These are phyloP conservation scores for Cylindrodendrum hubeiense DNA, from an alignment of 2,329 filamentous ascomycete species.

Conservation along the genomic window DNA sequence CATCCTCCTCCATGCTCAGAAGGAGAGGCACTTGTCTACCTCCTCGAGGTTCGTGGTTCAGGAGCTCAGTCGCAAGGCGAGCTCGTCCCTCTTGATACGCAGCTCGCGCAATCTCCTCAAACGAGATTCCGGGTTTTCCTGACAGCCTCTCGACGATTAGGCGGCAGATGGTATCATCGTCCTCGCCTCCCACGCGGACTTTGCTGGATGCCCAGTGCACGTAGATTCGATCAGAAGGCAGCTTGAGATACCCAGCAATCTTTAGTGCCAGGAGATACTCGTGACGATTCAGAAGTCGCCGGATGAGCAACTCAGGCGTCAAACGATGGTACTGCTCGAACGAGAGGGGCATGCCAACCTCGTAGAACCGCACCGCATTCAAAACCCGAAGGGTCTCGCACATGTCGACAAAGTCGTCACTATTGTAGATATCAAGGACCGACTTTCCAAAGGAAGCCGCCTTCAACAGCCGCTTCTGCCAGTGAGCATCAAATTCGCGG, in stretches of 20 bases:
- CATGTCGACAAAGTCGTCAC: constrained; percentile 99
- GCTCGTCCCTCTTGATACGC: constrained; percentile 94
- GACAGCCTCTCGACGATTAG: constrained; percentile 88
- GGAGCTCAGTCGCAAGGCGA: constrained; percentile 87
- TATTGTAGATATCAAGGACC: constrained; percentile 96
- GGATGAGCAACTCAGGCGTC: constrained; percentile 88
- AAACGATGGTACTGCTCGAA: constrained; percentile 95
- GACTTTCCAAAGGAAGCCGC: constrained; percentile 98
- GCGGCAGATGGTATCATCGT: constrained; percentile 89
- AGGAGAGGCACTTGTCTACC: constrained; percentile 96
- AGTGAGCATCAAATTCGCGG: constrained; percentile 88
- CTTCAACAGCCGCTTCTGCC: constrained; percentile 96
- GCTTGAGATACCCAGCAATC: constrained; percentile 86
- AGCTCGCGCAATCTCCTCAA: constrained; percentile 91
- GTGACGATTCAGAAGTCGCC: constrained; percentile 86
- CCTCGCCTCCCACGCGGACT: constrained; percentile 84
- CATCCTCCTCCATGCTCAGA: constrained; percentile 95
- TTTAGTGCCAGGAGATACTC: constrained; percentile 93
- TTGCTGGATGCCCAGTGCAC: constrained; percentile 98
- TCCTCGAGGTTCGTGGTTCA: constrained; percentile 93
- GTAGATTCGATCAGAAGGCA: constrained; percentile 91
- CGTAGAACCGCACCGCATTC: constrained; percentile 92
- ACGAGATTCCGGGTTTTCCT: constrained; percentile 93
- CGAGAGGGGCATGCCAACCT: constrained; percentile 89
- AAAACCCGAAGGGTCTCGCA: constrained; percentile 93